Percentiles rank a stretch among this genome's conserved stretches.
Evolutionary conservation across 1,284 basidiomycete genomes (phyloP).

Genomic region (Xanthoconium separans): DNA sequence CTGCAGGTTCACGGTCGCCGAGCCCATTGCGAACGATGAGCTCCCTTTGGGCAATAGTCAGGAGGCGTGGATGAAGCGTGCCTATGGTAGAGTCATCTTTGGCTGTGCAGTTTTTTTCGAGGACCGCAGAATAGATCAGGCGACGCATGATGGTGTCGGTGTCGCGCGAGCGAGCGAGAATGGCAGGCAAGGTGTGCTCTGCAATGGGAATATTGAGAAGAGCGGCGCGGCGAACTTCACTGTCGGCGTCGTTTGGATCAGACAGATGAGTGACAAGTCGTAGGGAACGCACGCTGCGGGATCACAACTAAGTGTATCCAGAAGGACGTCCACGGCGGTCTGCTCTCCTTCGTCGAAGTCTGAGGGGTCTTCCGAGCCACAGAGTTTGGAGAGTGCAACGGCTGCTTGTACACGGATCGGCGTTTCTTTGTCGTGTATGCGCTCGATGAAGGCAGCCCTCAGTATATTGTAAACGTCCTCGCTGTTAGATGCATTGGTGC

Average conservation of each 20-base stretch:
- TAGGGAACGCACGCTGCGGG: constrained; percentile 64
- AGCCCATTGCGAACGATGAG: constrained; percentile 79
- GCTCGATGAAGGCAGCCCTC: constrained; percentile 68
- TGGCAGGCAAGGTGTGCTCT: constrained; percentile 57
- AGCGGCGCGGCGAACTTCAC: constrained; percentile 89
- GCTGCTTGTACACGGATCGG: constrained; percentile 84
- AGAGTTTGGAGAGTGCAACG: constrained; percentile 82
- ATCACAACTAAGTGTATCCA: constrained; percentile 77
- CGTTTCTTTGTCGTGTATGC: constrained; percentile 85
- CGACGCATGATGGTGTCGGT: constrained; percentile 82
- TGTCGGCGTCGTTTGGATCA: constrained; percentile 30
- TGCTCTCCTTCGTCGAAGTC: constrained; percentile 67
- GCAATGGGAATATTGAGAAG: constrained; percentile 77
- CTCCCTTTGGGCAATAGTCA: constrained; percentile 79
- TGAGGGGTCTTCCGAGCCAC: constrained; percentile 71
- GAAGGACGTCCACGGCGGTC: constrained; percentile 64
- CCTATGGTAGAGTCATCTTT: constrained; percentile 39
- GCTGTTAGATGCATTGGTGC: constrained; percentile 39
- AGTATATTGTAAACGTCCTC: constrained; percentile 80
- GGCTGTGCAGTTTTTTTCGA: constrained; percentile 34
- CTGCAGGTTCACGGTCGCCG: constrained; percentile 84
- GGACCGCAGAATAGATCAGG: constrained; percentile 73
- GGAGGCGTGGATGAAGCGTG: constrained; percentile 63
- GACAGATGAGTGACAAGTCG: not conserved
- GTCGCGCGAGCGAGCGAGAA: constrained; percentile 85